Conservation (phyloP, 202 grass and related monocot genomes). For the Schoenoplectus tabernaemontani region DNA sequence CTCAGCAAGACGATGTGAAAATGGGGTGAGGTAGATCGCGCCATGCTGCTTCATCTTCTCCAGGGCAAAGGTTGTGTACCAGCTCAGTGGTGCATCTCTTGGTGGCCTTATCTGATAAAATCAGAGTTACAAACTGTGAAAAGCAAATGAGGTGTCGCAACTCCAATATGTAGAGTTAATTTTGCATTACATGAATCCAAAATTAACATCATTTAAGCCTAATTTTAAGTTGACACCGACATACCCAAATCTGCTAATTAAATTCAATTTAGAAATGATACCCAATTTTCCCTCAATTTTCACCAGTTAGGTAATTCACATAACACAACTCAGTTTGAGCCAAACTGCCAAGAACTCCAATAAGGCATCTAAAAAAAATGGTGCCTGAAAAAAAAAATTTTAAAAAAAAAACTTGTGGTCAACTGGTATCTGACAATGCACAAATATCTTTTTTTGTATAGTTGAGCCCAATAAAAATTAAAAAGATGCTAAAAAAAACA, state of each 20-base stretch:
- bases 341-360: not conserved
- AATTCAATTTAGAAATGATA: not conserved
- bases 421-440: not conserved
- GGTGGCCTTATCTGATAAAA: slow-evolving; percentile 70
- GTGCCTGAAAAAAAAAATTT: not conserved
- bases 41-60: slow-evolving; percentile 81
- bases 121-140: not conserved
- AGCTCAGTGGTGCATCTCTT: slow-evolving; percentile 86
- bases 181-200: not conserved
- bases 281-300: not conserved
- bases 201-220: not conserved
- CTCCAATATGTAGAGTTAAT: not conserved
- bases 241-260: not conserved
- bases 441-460: not conserved
- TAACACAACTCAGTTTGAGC: no score
- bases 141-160: not conserved
- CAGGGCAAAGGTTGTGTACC: slow-evolving; percentile 79
- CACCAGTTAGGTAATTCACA: not conserved
- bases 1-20: slow-evolving; percentile 91
- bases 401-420: not conserved
- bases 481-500: not conserved
- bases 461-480: not conserved
- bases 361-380: not conserved
- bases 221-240: not conserved
- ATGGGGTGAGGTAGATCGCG: slow-evolving; percentile 91